Evolutionary conservation across 225 moss, liverwort and hornwort genomes (phyloP).

Genomic region (Marchantia paleacea): DNA sequence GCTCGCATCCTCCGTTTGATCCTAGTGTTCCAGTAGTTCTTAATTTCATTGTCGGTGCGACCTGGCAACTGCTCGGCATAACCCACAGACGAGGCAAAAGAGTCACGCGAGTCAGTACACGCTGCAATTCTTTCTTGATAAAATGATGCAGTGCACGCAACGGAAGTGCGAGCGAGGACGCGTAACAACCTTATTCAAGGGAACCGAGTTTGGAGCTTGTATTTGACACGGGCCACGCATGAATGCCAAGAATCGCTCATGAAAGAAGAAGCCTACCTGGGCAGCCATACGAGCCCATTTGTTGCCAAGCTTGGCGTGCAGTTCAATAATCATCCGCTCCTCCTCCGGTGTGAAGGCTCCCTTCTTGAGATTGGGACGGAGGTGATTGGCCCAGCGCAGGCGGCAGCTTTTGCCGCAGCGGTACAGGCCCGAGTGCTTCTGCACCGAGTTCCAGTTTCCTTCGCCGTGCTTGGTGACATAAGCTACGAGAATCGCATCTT

Average conservation of each 20-base stretch:
- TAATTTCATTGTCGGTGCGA: slow-evolving; percentile 95
- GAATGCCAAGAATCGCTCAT: slow-evolving; percentile 10
- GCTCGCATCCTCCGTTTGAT: slow-evolving; percentile 97
- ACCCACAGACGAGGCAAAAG: neutral
- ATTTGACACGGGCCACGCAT: neutral
- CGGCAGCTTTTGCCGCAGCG: slow-evolving; percentile 99
- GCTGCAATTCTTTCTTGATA: neutral
- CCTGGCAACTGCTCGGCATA: slow-evolving; percentile 70
- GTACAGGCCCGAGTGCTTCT: slow-evolving; percentile 90
- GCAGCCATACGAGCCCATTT: slow-evolving; percentile 99
- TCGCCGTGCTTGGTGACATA: slow-evolving; percentile 98
- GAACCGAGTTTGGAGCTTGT: neutral
- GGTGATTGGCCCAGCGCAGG: slow-evolving; percentile 94
- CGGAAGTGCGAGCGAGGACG: neutral
- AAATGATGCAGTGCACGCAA: neutral
- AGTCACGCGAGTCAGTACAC: neutral
- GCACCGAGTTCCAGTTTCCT: slow-evolving; percentile 99
- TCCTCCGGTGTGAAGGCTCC: slow-evolving; percentile 96
- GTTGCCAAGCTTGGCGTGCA: slow-evolving; percentile 95
- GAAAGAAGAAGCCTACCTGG: slow-evolving; percentile 47
- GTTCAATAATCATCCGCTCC: slow-evolving; percentile 89
- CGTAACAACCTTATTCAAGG: neutral
- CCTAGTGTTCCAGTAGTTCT: slow-evolving; percentile 98
- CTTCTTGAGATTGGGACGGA: slow-evolving; percentile 97
- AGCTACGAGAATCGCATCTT: slow-evolving; percentile 79